Base-by-base conservation (phyloP, 768 basidiomycete species). In the Calocybe cyanea region DNA sequence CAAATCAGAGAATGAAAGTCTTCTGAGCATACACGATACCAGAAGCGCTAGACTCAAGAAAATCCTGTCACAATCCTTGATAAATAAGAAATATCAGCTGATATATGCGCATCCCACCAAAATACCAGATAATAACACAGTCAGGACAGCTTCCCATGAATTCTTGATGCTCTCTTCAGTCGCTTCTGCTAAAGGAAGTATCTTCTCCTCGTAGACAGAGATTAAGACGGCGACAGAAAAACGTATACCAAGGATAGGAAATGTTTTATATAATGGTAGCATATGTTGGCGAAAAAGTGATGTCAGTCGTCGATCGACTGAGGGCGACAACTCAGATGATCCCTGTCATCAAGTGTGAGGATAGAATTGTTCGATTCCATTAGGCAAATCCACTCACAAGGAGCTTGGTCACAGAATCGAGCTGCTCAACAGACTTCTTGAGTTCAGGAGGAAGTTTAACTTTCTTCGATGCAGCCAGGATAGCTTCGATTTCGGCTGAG, bases 61-160 rank as follows among this genome's bases (percentile, higher is more conserved):
- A 59, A 49, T 63, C 64, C 60, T 64, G 41, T 30, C 9, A 17
- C 30, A 40, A 33, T 11, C 5, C 5, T 28, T 28, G 25, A 18
- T 19, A 23, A 21, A 38, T n/a, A 15, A 41, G 17, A 9, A 6
- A 17, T 1, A 17, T n/a, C 15, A 34, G 23, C 10, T 36, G 21
- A 41, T 49, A 31, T 45, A 46, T 49, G 43, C 38, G 41, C 28
- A 2, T 14, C 38, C 40, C 52, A 78, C 78, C 48, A 79, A 56
- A 25, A 80, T 49, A 2, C 81, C 80, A 3, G 81, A 77, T 17
- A 84, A 54, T n/a, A 81, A 48, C 8, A 72, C 65, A 21, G 68
- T 54, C 25, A 73, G 68, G 9, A 73, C 61, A 10, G 45, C 50
- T 57, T 80, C 76, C 80, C 81, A 83, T 2, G 57, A 19, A 7